Conservation (phyloP, 2,329 filamentous ascomycete genomes). For the Nannizzia gypsea region DNA sequence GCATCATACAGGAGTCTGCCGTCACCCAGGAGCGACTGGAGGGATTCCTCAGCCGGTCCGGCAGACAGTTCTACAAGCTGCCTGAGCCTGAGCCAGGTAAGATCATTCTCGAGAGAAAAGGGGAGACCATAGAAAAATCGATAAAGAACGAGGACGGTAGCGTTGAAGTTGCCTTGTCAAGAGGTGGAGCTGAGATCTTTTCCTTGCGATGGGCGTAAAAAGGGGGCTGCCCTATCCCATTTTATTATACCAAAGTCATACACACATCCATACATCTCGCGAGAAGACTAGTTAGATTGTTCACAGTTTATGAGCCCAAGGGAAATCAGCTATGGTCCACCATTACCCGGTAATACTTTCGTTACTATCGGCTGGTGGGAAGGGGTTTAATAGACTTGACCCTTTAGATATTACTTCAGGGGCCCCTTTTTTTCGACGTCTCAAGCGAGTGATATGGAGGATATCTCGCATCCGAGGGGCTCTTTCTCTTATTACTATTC, state of each 20-base stretch:
- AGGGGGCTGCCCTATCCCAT: no score
- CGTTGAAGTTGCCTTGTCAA: slow-evolving; percentile 37
- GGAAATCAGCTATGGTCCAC: background rate
- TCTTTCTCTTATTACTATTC: background rate
- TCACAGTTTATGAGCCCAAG: background rate
- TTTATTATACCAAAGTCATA: background rate
- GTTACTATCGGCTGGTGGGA: background rate
- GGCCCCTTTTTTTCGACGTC: background rate
- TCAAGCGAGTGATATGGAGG: background rate
- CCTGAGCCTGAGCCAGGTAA: slow-evolving; percentile 28
- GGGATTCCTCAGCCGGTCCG: slow-evolving; percentile 47
- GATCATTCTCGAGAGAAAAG: slow-evolving; percentile 43
- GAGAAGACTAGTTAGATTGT: background rate
- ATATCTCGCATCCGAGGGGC: background rate
- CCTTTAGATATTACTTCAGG: background rate
- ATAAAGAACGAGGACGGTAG: slow-evolving; percentile 39
- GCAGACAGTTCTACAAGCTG: slow-evolving; percentile 47
- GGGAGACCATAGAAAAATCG: slow-evolving; percentile 38
- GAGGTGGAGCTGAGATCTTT: slow-evolving; percentile 11
- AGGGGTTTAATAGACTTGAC: background rate
- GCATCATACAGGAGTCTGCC: slow-evolving; percentile 42
- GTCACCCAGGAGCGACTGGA: slow-evolving; percentile 45
- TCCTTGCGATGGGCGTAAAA: slow-evolving; percentile 9
- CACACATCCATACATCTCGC: background rate
- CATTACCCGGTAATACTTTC: background rate